These are phyloP conservation scores for Curvularia verruculosa DNA, from an alignment of 2,329 filamentous ascomycete genomes.

Conservation along the genomic window DNA sequence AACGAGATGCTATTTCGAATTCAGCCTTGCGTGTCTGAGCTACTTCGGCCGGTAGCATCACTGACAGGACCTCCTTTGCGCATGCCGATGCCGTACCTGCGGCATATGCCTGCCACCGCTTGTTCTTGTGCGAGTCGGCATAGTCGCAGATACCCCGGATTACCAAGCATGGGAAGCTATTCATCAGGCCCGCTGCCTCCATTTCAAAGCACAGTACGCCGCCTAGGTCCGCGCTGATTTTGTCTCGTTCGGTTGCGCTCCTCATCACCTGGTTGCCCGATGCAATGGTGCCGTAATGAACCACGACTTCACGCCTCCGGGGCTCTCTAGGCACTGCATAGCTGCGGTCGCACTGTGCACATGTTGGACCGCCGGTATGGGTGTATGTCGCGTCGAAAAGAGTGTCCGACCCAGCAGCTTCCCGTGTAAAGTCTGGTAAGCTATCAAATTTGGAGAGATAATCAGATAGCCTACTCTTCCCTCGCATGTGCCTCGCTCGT, in stretches of 20 bases:
- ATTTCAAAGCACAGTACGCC: no score
- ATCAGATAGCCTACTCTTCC: background rate
- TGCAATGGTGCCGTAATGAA: no score
- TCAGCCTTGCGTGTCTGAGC: no score
- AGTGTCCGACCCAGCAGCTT: slow-evolving; percentile 14
- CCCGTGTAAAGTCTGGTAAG: background rate
- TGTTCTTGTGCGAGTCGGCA: slow-evolving; percentile 4
- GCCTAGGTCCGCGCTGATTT: no score
- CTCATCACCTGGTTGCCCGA: no score
- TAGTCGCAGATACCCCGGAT: slow-evolving; percentile 8
- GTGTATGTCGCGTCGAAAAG: slow-evolving; percentile 24
- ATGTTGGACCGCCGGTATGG: slow-evolving; percentile 14
- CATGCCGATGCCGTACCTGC: background rate
- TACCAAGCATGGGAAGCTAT: slow-evolving; percentile 1
- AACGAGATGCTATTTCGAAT: no score
- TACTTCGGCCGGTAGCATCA: no score
- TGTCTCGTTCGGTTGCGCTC: no score
- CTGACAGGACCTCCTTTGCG: background rate
- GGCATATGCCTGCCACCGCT: slow-evolving; percentile 1
- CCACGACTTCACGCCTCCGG: no score
- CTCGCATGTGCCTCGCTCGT: slow-evolving; percentile 4
- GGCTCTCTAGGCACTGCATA: no score
- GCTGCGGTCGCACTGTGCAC: background rate
- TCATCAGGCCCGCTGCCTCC: background rate
- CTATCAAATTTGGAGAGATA: background rate